These are phyloP conservation scores for Prototheca wickerhamii DNA, from an alignment of 163 green algal genomes.

Conservation along the genomic window DNA sequence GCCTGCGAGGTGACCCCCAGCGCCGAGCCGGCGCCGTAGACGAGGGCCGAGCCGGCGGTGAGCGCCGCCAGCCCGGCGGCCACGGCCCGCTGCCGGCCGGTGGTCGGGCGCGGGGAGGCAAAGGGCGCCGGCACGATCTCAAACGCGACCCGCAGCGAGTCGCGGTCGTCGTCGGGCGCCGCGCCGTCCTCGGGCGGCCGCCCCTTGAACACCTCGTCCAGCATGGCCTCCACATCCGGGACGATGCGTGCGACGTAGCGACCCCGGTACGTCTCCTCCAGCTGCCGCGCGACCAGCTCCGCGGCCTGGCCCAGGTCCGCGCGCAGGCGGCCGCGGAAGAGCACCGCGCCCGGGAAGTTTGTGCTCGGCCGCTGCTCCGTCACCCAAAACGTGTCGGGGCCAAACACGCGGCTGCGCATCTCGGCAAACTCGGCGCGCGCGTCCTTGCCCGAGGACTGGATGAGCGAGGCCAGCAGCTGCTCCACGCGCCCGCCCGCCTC, in stretches of 20 bases:
- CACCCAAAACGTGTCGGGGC: constrained; percentile 69
- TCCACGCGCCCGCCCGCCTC: background rate
- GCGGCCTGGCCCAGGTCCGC: constrained; percentile 45
- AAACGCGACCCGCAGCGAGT: too few species aligned
- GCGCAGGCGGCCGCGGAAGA: constrained; percentile 72
- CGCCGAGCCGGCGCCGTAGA: too few species aligned
- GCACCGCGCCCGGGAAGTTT: constrained; percentile 28
- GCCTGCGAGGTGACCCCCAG: too few species aligned
- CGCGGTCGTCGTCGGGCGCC: constrained; percentile 13
- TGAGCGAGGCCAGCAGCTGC: background rate
- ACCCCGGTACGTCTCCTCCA: background rate
- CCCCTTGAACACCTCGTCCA: constrained; percentile 42
- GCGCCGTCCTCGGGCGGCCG: constrained; percentile 37
- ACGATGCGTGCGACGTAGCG: background rate
- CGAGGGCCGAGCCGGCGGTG: constrained; percentile 51
- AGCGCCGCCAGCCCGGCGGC: constrained; percentile 52
- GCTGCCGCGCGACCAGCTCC: background rate
- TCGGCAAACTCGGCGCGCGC: too few species aligned
- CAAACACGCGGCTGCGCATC: too few species aligned
- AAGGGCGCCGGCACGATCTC: constrained; percentile 53
- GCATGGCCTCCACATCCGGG: background rate
- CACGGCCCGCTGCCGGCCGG: constrained; percentile 42
- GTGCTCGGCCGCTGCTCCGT: constrained; percentile 53
- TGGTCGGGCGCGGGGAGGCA: constrained; percentile 34
- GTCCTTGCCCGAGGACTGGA: background rate